Evolutionary conservation across 1,284 basidiomycete genomes (phyloP).

Genomic region (Thelephora terrestris): DNA sequence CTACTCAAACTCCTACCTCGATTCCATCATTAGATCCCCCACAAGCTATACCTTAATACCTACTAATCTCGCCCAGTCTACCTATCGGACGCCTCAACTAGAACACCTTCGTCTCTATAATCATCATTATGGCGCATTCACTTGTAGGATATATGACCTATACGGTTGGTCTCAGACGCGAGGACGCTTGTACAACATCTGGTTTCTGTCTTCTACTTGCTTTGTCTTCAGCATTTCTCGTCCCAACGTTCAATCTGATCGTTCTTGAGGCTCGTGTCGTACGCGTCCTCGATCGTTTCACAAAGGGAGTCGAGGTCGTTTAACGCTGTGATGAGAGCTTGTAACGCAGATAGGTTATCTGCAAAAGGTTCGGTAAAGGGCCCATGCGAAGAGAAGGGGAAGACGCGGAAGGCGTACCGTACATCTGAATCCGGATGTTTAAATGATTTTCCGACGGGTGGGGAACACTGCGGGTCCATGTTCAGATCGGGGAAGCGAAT

Average conservation of each 20-base stretch:
- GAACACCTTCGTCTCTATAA: neutral
- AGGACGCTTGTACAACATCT: neutral
- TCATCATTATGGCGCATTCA: neutral
- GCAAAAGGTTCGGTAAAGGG: constrained; percentile 2
- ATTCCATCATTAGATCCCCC: too few species aligned
- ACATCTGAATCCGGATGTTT: constrained; percentile 97
- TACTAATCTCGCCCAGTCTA: too few species aligned
- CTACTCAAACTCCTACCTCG: too few species aligned
- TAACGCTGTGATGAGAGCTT: constrained; percentile 68
- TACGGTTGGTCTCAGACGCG: neutral
- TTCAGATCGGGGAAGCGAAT: neutral
- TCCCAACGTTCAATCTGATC: constrained; percentile 55
- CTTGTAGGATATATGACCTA: neutral
- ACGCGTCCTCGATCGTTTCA: constrained; percentile 55
- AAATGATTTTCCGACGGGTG: constrained; percentile 97
- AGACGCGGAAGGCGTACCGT: constrained; percentile 53
- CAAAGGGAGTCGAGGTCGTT: constrained; percentile 69
- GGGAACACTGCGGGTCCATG: constrained; percentile 55
- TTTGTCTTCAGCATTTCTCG: constrained; percentile 42
- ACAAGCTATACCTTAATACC: too few species aligned
- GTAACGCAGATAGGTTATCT: constrained; percentile 76
- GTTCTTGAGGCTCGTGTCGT: constrained; percentile 44
- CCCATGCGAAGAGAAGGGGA: constrained; percentile 1
- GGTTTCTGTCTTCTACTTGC: neutral
- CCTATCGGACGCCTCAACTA: neutral